Evolutionary conservation across 495 filamentous ascomycete genomes (phyloP), one percentile per base, ranked within the genome.

Genomic region (Acidomyces sp.): DNA sequence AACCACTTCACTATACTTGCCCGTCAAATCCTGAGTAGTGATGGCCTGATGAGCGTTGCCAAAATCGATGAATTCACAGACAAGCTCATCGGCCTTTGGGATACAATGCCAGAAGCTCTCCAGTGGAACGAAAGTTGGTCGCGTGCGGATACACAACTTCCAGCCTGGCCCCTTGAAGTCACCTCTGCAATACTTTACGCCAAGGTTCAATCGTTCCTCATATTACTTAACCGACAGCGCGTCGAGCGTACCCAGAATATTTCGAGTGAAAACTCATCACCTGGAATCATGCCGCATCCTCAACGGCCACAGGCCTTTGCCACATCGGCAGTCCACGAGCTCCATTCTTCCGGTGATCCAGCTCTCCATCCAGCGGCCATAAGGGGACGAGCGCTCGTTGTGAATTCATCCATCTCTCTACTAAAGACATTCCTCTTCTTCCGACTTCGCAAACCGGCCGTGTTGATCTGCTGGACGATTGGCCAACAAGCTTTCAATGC

Each of bases 401-500:
- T 68, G 24, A 43, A 55, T 20, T 64, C 60, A 4, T 64, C 59
- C 21, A 46, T 55, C 18, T 48, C 54, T 15, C 51, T 68, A 0
- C 50, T 68, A 1, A 41, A 58, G 17, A 58, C 59, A n/a, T 67
- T 67, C 38, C 54, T 67, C 19, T 67, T 64, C 48, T 64, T 66
- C 50, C 52, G 59, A 19, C 51, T 52, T 31, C 56, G 62, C 21
- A 44, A 62, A 15, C 63, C 56, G 10, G 57, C 60, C 18, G 62
- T 62, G 2, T 51, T 68, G 22, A 56, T 67, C 29, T 68, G 60
- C 45, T 68, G 65, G 65, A 62, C 57, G 4, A 61, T 65, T 43
- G 61, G 60, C 20, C 65, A 68, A 37, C 61, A 64, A 52, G 62
- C 64, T 9, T 68, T 68, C 54, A 68, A 68, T 44, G 61, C 64